A percentile compares a stretch with the other conserved stretches of the same genome.
These are phyloP conservation scores for Polygonum maritimum DNA, from an alignment of 148 eudicot species.

Conservation along the genomic window DNA sequence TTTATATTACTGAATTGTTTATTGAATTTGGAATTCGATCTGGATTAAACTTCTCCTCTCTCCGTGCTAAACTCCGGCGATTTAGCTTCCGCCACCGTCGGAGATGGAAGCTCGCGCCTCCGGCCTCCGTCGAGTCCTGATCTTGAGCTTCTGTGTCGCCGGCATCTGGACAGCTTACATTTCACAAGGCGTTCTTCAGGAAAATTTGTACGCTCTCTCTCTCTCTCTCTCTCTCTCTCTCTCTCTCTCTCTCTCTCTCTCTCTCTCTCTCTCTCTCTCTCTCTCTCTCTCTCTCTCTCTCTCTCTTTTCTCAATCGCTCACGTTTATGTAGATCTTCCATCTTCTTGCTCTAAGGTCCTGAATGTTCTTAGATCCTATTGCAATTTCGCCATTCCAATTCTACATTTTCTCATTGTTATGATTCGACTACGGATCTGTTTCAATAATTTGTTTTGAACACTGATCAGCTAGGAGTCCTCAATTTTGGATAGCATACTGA, in stretches of 20 bases:
- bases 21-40: not conserved
- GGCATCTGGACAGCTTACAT: slow-evolving; percentile 97
- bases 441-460: not conserved
- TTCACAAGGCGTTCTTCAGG: slow-evolving; percentile 95
- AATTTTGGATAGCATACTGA: not conserved
- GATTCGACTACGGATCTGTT: not conserved
- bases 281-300: too few species aligned
- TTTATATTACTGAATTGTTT: not conserved
- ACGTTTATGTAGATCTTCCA: not conserved
- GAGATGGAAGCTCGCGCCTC: slow-evolving; percentile 64
- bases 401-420: not conserved
- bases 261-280: too few species aligned
- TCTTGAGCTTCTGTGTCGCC: slow-evolving; percentile 66
- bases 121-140: slow-evolving; percentile 65
- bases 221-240: too few species aligned
- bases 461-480: not conserved
- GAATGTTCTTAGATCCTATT: not conserved
- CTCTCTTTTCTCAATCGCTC: not conserved
- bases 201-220: slow-evolving; percentile 42
- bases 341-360: not conserved
- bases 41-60: not conserved
- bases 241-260: too few species aligned
- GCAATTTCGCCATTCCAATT: not conserved
- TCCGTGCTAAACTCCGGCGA: slow-evolving; percentile 18
- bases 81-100: slow-evolving; percentile 10